These are phyloP conservation scores for Penicillium aurantiogriseum DNA, from an alignment of 2,329 filamentous ascomycete species.

Conservation along the genomic window DNA sequence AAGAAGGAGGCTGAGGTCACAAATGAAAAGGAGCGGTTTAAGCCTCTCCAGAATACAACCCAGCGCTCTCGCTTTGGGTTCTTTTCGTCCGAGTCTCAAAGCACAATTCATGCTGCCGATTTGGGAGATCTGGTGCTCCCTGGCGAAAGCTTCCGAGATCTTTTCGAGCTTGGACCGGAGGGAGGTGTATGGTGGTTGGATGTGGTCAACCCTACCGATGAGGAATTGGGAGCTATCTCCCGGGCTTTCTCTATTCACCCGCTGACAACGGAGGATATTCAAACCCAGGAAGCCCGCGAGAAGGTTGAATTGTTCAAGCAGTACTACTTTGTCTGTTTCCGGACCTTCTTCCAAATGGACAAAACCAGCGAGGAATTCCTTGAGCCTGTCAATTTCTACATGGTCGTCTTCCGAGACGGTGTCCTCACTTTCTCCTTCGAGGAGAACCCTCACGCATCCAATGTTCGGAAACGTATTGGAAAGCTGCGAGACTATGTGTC, in stretches of 20 bases:
- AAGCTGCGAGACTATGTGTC: constrained; percentile 93
- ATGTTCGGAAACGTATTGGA: constrained; percentile 87
- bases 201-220: constrained; percentile 82
- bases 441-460: constrained; percentile 79
- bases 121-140: constrained; percentile 85
- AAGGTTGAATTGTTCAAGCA: constrained; percentile 97
- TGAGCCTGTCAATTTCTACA: constrained; percentile 94
- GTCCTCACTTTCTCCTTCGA: constrained; percentile 92
- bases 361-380: constrained; percentile 78
- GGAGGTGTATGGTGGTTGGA: constrained; percentile 99
- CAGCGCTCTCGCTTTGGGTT: constrained; percentile 88
- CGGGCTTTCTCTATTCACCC: constrained; percentile 95
- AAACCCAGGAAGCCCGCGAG: constrained; percentile 90
- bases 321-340: constrained; percentile 98
- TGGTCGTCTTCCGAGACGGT: constrained; percentile 93
- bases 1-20: constrained; percentile 38
- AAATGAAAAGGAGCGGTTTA: constrained; percentile 35
- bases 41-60: constrained; percentile 44
- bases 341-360: constrained; percentile 84
- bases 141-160: constrained; percentile 81
- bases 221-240: constrained; percentile 83
- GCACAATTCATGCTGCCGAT: constrained; percentile 86
- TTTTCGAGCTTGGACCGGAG: constrained; percentile 70
- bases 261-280: constrained; percentile 93
- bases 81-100: constrained; percentile 92